A percentile compares a stretch with the other conserved stretches of the same genome.
Conservation (phyloP, 768 basidiomycete genomes). For the Serpula lacrymans region DNA sequence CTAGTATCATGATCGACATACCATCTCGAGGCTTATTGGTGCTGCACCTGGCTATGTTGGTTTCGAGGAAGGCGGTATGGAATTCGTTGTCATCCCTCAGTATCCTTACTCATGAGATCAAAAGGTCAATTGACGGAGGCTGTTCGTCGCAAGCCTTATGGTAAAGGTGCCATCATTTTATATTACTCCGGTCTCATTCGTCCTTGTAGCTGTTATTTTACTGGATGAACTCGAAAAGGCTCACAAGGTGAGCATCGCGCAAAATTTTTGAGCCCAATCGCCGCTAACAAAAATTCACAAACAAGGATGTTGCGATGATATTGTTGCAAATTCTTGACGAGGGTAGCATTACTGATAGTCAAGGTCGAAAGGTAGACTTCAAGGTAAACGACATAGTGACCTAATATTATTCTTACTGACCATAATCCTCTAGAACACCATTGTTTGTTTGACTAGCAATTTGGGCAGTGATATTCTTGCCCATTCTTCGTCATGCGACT, state of each 20-base stretch:
- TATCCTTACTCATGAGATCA: neutral
- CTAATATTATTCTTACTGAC: neutral
- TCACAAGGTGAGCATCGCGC: conserved; percentile 62
- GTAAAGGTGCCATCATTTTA: too few relatives aligned
- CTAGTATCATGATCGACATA: conserved; percentile 90
- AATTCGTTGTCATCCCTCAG: neutral
- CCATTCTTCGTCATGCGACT: conserved; percentile 56
- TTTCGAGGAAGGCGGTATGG: conserved; percentile 62
- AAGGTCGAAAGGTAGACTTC: conserved; percentile 90
- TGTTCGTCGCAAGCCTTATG: conserved; percentile 59
- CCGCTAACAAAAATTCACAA: too few relatives aligned
- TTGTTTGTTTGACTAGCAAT: conserved; percentile 88
- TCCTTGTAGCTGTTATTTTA: conserved; percentile 49
- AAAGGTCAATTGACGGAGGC: conserved; percentile 61
- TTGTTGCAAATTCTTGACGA: conserved; percentile 90
- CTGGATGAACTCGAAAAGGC: conserved; percentile 75
- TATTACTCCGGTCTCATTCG: conserved; percentile 3
- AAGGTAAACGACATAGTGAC: conserved; percentile 41
- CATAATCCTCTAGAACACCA: conserved; percentile 63
- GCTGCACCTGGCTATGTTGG: conserved; percentile 91
- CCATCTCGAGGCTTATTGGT: conserved; percentile 86
- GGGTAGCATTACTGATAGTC: conserved; percentile 85
- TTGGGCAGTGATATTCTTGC: conserved; percentile 80
- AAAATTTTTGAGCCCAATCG: too few relatives aligned
- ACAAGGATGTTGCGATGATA: conserved; percentile 82